Evolutionary conservation across 2,329 filamentous ascomycete species (phyloP), one percentile per base, ranked within the genome.

Genomic region (Penicillium sp.): DNA sequence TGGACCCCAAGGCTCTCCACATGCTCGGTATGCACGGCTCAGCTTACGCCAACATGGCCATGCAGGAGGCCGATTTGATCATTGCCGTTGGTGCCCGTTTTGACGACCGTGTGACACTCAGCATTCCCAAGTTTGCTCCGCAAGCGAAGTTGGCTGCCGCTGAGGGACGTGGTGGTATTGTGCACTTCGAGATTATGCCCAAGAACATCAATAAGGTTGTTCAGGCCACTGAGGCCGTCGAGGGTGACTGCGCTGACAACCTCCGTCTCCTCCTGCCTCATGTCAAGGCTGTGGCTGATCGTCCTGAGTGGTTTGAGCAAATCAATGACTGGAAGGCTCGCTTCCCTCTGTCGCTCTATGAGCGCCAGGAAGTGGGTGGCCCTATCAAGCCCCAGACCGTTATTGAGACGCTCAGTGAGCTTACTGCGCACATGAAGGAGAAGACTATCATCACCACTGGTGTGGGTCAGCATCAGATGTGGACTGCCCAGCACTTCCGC

Each of bases 191-290:
- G 73, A 93, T 99, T 68, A 89, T 97, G 88, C 93, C 94, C 67
- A 99, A 99, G 87, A 97, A 99, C 81, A 97, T 97, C 79, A 97
- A 97, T 86, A 99, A 97, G 84, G 92, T 97, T 41, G 89, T 99
- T 14, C 91, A 97, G 77, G 92, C 93, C 7, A 97, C 90, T 41
- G 92, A 97, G 78, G 93, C 94, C 44, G 88, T 97, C 18, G 93
- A 96, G 77, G 94, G 94, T 56, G 93, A 97, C 69, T 90, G 96
- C 27, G 86, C 87, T 2, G 79, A 86, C 18, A 97, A 96, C 75
- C 80, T 97, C 31, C 81, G 81, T 49, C 77, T 84, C 27, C 86
- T 97, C 49, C 68, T 97, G 33, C 92, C 93, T 11, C 80, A 85
- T 51, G 77, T 97, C 22, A 76, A 90, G 51, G 63, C 79, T 23